Base-by-base conservation (phyloP, 2,329 filamentous ascomycete species). In the Lecanoromycetidae sp. region DNA sequence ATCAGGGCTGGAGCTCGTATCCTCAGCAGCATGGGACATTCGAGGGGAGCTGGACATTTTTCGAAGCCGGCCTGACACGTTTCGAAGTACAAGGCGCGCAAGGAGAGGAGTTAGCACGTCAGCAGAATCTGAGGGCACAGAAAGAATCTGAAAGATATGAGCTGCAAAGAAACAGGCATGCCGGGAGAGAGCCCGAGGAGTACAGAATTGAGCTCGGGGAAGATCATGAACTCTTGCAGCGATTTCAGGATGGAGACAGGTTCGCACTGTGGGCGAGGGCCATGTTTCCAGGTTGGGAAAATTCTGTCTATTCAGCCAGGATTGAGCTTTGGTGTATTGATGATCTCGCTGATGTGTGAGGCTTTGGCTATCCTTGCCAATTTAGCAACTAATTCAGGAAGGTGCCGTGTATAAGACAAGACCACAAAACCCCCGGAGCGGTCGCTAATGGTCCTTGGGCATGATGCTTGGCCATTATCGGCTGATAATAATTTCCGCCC, bases 141-240 rank as follows among this genome's bases (percentile, higher is more conserved):
- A 30, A 33, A 12, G 23, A 36, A 15, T 37, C 23, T 26, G 32
- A 29, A 12, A 46, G 46, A 19, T 49, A 29, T 27, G 23, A 35
- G 15, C n/a, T 52, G 25, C 50, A 52, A 13, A 26, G 41, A 22
- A 52, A 52, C 32, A 42, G 35, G 41, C 42, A 46, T 27, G 46
- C 50, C 27, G 25, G 23, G 6, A 27, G 10, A n/a, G 23, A 49
- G 12, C 19, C 20, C 19, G 30, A 46, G 19, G 29, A 37, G 4
- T 49, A 52, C 37, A 27, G 29, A 13, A 46, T 46, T 2, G 35
- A 43, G 25, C 26, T 45, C 5, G n/a, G 33, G 6, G 10, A 9
- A 6, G 46, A 43, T n/a, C 36, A 52, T 43, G 36, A 38, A 8
- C 9, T 52, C 8, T 19, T 52, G 15, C 37, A 33, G 36, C 27